Conservation (phyloP, 2,329 filamentous ascomycete genomes). For the Didymella pomorum region DNA sequence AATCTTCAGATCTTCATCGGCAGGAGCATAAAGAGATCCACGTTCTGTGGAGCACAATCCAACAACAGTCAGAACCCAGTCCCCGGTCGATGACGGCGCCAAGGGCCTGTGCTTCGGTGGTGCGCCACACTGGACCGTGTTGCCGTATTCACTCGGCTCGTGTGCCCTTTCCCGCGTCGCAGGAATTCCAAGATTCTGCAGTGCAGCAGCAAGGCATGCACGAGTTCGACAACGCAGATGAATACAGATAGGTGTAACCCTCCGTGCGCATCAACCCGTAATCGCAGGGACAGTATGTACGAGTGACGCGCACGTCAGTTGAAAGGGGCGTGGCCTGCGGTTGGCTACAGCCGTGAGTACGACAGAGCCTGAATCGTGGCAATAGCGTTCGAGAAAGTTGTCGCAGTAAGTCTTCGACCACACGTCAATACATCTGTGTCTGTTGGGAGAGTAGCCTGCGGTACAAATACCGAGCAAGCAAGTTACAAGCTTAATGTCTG, state of each 20-base stretch:
- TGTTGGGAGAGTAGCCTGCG: neutral
- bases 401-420: neutral
- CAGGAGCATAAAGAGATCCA: conserved; percentile 11
- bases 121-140: conserved; percentile 5
- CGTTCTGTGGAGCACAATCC: conserved; percentile 11
- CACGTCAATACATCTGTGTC: too few species aligned
- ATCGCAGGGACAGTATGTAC: neutral
- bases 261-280: neutral
- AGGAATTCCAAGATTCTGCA: conserved; percentile 10
- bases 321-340: neutral
- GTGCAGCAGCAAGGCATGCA: conserved; percentile 3
- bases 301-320: too few species aligned
- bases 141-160: conserved; percentile 9
- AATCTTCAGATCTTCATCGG: conserved; percentile 5
- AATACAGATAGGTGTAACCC: neutral
- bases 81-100: conserved; percentile 17
- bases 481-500: neutral
- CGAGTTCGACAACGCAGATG: neutral
- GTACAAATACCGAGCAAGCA: neutral
- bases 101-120: conserved; percentile 1
- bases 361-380: neutral
- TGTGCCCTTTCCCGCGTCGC: neutral
- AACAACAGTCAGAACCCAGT: conserved; percentile 7
- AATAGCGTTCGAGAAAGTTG: neutral
- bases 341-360: neutral